Evolutionary conservation across 2,329 filamentous ascomycete genomes (phyloP).

Genomic region (Diatrype stigma): DNA sequence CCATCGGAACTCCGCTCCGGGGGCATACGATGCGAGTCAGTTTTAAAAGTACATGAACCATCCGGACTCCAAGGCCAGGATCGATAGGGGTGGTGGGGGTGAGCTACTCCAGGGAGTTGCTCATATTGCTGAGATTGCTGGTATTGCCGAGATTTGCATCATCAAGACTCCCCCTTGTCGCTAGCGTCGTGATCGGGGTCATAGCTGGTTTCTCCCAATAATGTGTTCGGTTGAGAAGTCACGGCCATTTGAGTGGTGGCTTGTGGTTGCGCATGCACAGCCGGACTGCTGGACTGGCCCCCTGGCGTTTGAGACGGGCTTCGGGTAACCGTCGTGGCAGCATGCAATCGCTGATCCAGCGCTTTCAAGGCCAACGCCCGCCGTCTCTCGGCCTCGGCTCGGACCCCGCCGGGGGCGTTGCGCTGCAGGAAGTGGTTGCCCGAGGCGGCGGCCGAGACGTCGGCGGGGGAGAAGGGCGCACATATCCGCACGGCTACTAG

Average conservation of each 20-base stretch:
- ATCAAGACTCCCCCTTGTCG: conserved; percentile 28
- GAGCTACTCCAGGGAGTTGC: not conserved
- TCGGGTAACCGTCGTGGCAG: conserved; percentile 57
- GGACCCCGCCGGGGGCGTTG: conserved; percentile 62
- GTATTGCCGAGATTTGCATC: too few species aligned
- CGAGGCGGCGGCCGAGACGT: conserved; percentile 71
- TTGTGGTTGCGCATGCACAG: conserved; percentile 54
- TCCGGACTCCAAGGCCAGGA: not conserved
- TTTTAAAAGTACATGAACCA: not conserved
- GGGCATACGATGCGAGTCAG: not conserved
- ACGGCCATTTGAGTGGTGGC: conserved; percentile 54
- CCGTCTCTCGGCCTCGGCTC: conserved; percentile 87
- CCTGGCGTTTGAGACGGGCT: conserved; percentile 35
- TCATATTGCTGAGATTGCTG: too few species aligned
- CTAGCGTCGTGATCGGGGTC: conserved; percentile 56
- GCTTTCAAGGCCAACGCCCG: conserved; percentile 86
- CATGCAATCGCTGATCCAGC: conserved; percentile 84
- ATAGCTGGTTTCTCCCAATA: conserved; percentile 68
- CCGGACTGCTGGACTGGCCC: conserved; percentile 47
- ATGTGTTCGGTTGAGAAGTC: conserved; percentile 48
- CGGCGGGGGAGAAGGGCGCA: conserved; percentile 78
- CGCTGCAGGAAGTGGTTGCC: conserved; percentile 58
- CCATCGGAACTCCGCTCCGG: not conserved
- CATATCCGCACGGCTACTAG: conserved; percentile 75
- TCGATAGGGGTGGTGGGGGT: not conserved